Base-by-base conservation (phyloP, 352 stramenopile species). In the Thraustochytrium striatum region DNA sequence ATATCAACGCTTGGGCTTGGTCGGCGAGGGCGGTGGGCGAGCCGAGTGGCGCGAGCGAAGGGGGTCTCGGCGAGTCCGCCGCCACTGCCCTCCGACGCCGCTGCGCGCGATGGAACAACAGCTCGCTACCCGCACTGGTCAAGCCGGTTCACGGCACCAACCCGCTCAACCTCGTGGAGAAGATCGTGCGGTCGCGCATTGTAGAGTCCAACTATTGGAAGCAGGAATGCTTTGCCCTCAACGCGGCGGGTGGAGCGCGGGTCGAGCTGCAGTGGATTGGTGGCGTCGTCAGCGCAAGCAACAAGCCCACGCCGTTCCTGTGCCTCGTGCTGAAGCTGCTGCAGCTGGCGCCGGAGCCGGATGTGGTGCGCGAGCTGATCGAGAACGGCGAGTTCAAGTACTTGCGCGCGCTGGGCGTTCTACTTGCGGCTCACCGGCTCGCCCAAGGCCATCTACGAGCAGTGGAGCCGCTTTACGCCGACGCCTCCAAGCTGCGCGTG, bases 361-460 rank as follows among this genome's bases (percentile, higher is more conserved):
- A 98, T 36, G 94, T 98, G 50, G 87, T 98, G 32, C 82, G 91
- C 35, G 88, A 92, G 72, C 98, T 98, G 83, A 92, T 99, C 25
- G 85, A 97, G 69, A 97, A 99, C 82, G 92, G 98, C 7, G 92
- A 99, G 80, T 98, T 98, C 87, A 98, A 99, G 87, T 99, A 99
- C 85, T 87, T 98, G 58, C 91, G 92, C 52, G 88, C 93, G 11
- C 85, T 99, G 11, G 96, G 93, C 93, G 1, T 97, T 99, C 78
- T 99, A 99, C 83, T 61, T 99, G 69, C 86, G 95, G 16, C 87
- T 99, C n/a, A 92, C 95, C 57, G 95, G 93, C 11, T 89, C 90
- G 59, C 90, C 95, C 1, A 69, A 87, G 0, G 92, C 98, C 33
- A 92, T 98, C 41, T 97, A 97, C 83, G 86, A 44, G 89, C 97